These are phyloP conservation scores for Penicillium pancosmium DNA, from an alignment of 495 filamentous ascomycete genomes.

Conservation along the genomic window DNA sequence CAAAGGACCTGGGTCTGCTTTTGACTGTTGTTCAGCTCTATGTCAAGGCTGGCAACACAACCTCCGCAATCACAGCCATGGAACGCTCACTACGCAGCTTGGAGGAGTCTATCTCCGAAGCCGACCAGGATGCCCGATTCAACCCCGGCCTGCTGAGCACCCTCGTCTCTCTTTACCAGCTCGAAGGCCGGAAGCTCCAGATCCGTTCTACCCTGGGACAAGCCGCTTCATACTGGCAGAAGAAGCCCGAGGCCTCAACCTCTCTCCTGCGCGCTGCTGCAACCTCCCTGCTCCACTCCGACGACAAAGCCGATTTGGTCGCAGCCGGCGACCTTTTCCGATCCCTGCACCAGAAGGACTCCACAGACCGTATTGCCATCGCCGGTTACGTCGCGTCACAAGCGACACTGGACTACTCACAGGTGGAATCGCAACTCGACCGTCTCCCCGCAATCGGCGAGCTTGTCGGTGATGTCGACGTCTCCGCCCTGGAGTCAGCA, in stretches of 20 bases:
- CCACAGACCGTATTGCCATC: constrained; percentile 63
- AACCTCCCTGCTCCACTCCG: constrained; percentile 74
- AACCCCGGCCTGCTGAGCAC: constrained; percentile 86
- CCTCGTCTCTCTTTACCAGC: constrained; percentile 77
- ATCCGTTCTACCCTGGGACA: constrained; percentile 73
- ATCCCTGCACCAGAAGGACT: constrained; percentile 61
- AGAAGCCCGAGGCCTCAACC: constrained; percentile 50
- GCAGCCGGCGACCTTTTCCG: constrained; percentile 76
- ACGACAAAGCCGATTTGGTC: constrained; percentile 62
- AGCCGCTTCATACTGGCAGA: constrained; percentile 81
- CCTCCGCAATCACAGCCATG: constrained; percentile 72
- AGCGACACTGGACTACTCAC: constrained; percentile 64
- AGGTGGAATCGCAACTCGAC: constrained; percentile 61
- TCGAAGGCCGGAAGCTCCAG: constrained; percentile 74
- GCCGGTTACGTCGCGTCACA: constrained; percentile 86
- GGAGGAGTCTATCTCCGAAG: constrained; percentile 63
- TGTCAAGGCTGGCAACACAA: constrained; percentile 71
- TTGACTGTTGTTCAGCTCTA: constrained; percentile 87
- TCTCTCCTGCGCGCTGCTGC: constrained; percentile 80
- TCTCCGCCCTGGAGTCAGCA: constrained; percentile 67
- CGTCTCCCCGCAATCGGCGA: constrained; percentile 66
- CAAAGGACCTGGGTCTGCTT: constrained; percentile 80
- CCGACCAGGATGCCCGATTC: constrained; percentile 71
- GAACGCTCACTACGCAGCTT: constrained; percentile 73
- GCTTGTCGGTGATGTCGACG: constrained; percentile 68